Evolutionary conservation across 1,284 basidiomycete genomes (phyloP), one percentile per base, ranked within the genome.

Genomic region (Ceratobasidium sp.): DNA sequence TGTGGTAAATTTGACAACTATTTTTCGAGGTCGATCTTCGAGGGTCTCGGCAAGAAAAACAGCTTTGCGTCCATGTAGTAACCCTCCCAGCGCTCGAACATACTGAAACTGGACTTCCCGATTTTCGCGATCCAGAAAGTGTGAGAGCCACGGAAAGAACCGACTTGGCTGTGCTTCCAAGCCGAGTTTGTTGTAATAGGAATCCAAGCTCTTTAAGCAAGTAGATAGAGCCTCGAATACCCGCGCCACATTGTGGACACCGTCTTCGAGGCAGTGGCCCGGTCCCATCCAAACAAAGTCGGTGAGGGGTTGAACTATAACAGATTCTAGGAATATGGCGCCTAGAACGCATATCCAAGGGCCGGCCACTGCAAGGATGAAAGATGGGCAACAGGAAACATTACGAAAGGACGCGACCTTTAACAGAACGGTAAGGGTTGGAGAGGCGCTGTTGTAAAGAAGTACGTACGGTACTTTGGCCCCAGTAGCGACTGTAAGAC

Each of bases 281-380:
- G n/a, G 43, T 32, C 22, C 54, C 15, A 68, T 34, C 38, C 3
- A 64, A 27, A 70, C 49, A 20, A 42, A 34, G 53, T 74, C 74
- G 1, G 76, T 76, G 25, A 78, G 74, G n/a, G 68, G 69, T 72
- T 77, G 76, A 32, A 77, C 72, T 27, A 78, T 74, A 35, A 73
- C 55, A 43, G 71, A 69, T 57, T 76, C 71, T 7, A 74, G 73
- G 68, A 73, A 72, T 31, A 78, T 73, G 27, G 68, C 76, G 20
- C 77, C 77, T 32, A 75, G 55, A 45, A 79, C 67, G 65, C 56
- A 50, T 8, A 79, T 45, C 72, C 74, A 78, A 15, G 77, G 73
- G n/a, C 77, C 77, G 12, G 68, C 76, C 17, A 73, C 72, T 27
- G 76, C 75, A 29, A 79, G 35, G 25, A 79, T 49, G 65, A 79